These are phyloP conservation scores for Beta lomatogona DNA, from an alignment of 179 eudicot species.

Conservation along the genomic window DNA sequence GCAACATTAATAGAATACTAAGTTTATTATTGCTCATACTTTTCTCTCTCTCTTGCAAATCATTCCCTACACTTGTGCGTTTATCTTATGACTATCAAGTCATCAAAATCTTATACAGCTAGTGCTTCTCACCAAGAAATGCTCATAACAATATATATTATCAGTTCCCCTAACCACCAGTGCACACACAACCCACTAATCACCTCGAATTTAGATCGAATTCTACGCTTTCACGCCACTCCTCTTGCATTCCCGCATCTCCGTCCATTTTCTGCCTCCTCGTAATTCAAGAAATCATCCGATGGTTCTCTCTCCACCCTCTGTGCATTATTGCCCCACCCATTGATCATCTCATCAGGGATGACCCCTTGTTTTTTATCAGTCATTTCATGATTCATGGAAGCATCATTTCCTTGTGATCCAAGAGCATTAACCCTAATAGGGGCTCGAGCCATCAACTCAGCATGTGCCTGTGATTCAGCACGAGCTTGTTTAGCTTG, in stretches of 20 bases:
- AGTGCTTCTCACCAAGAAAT: background rate
- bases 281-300: slow-evolving; percentile 90
- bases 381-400: slow-evolving; percentile 46
- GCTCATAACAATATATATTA: background rate
- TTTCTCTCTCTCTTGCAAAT: too few relatives aligned
- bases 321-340: slow-evolving; percentile 69
- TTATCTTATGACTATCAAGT: too few relatives aligned
- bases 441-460: slow-evolving; percentile 70
- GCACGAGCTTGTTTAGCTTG: slow-evolving; percentile 74
- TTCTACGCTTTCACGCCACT: slow-evolving; percentile 76
- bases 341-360: slow-evolving; percentile 66
- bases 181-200: background rate
- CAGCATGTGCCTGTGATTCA: slow-evolving; percentile 69
- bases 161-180: background rate
- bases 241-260: slow-evolving; percentile 58
- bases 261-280: slow-evolving; percentile 87
- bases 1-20: too few relatives aligned
- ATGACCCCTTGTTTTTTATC: slow-evolving; percentile 57
- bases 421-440: slow-evolving; percentile 75
- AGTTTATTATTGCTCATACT: too few relatives aligned
- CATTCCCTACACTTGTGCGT: too few relatives aligned
- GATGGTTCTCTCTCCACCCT: slow-evolving; percentile 88
- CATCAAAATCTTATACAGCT: background rate
- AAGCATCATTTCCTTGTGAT: slow-evolving; percentile 50
- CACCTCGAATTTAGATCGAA: slow-evolving; percentile 72